Evolutionary conservation across 2,329 filamentous ascomycete species (phyloP).

Genomic region (Talaromyces sp.): DNA sequence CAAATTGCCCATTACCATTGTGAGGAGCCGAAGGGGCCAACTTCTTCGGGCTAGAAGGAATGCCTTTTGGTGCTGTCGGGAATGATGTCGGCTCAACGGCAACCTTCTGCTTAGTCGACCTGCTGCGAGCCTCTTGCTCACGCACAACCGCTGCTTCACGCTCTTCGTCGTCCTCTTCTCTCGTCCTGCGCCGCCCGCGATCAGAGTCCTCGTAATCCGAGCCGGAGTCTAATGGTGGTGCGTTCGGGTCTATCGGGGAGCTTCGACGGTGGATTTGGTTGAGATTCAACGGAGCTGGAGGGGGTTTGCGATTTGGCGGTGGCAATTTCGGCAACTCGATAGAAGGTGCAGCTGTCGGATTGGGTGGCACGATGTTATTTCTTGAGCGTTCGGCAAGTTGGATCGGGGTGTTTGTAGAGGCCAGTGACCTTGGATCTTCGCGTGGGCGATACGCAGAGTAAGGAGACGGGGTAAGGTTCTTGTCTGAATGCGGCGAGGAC

Average conservation of each 20-base stretch:
- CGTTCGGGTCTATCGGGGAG: constrained; percentile 40
- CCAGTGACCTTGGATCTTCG: background rate
- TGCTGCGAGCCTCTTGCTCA: constrained; percentile 65
- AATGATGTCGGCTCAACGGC: constrained; percentile 24
- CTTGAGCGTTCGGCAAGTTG: background rate
- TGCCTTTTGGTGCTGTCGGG: constrained; percentile 14
- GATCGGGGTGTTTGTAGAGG: background rate
- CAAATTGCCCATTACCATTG: constrained; percentile 16
- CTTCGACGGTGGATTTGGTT: constrained; percentile 41
- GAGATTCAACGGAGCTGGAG: constrained; percentile 78
- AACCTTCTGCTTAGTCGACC: constrained; percentile 67
- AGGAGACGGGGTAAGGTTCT: background rate
- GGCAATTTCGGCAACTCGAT: constrained; percentile 28
- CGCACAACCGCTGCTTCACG: constrained; percentile 64
- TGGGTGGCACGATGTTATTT: background rate
- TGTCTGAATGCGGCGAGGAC: background rate
- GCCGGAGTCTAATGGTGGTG: constrained; percentile 59
- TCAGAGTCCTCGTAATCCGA: constrained; percentile 80
- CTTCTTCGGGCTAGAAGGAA: constrained; percentile 58
- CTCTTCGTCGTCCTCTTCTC: constrained; percentile 79
- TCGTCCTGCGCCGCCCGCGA: constrained; percentile 74
- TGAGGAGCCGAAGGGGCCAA: constrained; percentile 30
- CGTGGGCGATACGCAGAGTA: background rate
- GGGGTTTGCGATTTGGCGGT: constrained; percentile 69
- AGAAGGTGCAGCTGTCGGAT: background rate